Conservation (phyloP, 2,329 filamentous ascomycete genomes). For the Paradendryphiella salina region DNA sequence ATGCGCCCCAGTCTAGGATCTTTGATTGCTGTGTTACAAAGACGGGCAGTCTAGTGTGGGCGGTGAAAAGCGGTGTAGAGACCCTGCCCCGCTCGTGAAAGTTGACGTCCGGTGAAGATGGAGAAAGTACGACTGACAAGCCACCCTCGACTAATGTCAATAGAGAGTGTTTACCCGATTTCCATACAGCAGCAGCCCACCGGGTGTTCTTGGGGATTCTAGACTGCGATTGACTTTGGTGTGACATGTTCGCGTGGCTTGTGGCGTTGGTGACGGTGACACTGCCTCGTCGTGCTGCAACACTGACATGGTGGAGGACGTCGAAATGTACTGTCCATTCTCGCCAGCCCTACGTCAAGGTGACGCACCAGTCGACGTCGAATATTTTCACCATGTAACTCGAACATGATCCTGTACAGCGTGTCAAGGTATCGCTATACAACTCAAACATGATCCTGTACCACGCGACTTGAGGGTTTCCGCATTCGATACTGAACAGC, state of each 20-base stretch:
- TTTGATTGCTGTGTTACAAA: too few relatives aligned
- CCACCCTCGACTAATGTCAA: background rate
- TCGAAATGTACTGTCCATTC: background rate
- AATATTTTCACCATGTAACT: background rate
- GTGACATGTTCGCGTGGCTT: background rate
- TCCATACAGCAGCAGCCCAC: background rate
- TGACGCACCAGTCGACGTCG: background rate
- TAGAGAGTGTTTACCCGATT: background rate
- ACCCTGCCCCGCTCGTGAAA: background rate
- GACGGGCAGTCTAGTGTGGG: background rate
- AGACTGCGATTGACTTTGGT: background rate
- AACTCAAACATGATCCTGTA: background rate
- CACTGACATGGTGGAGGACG: background rate
- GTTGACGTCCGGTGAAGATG: slow-evolving; percentile 12
- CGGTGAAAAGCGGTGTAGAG: slow-evolving; percentile 5
- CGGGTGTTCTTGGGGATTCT: background rate
- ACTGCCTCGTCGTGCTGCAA: background rate
- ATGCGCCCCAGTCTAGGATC: too few relatives aligned
- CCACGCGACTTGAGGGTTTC: too few relatives aligned
- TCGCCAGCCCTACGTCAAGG: background rate
- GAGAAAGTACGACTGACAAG: background rate
- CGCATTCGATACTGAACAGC: too few relatives aligned
- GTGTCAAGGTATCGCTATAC: too few relatives aligned
- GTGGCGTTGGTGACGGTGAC: background rate
- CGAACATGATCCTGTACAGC: background rate